Conservation (phyloP, 2,329 filamentous ascomycete genomes). For the Amphichorda felina region DNA sequence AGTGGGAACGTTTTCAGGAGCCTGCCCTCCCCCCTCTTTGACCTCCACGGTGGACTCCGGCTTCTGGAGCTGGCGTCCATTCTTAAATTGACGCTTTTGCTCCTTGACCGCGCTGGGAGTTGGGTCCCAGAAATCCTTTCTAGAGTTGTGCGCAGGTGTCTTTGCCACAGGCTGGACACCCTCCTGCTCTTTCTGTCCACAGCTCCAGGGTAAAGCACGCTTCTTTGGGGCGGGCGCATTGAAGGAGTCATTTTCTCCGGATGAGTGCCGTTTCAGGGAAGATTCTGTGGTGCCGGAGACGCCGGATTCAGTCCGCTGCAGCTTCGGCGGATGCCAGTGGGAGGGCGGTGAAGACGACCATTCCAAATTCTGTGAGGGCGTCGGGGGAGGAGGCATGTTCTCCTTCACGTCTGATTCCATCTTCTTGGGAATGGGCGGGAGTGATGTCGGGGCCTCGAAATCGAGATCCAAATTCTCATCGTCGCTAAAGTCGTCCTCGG, state of each 20-base stretch:
- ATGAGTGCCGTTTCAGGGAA: conserved; percentile 30
- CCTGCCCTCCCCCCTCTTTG: background rate
- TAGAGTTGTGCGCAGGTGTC: conserved; percentile 19
- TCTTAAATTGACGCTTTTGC: conserved; percentile 64
- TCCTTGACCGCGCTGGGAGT: conserved; percentile 66
- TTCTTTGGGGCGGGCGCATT: conserved; percentile 23
- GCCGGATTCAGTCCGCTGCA: conserved; percentile 6
- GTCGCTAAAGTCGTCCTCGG: conserved; percentile 78
- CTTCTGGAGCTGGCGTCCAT: conserved; percentile 29
- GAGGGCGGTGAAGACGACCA: conserved; percentile 61
- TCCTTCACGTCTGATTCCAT: conserved; percentile 7
- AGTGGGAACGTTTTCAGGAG: conserved; percentile 2
- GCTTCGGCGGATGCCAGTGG: conserved; percentile 27
- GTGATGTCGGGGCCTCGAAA: conserved; percentile 45
- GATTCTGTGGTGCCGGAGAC: conserved; percentile 9
- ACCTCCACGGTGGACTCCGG: conserved; percentile 15
- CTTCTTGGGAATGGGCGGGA: conserved; percentile 16
- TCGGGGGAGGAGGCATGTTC: conserved; percentile 14
- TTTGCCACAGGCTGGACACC: conserved; percentile 7
- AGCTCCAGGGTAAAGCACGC: conserved; percentile 44
- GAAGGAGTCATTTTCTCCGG: conserved; percentile 15
- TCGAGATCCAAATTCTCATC: conserved; percentile 66
- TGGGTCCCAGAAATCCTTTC: conserved; percentile 52
- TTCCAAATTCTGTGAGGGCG: conserved; percentile 31
- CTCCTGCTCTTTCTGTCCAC: conserved; percentile 15